Evolutionary conservation across 2,329 filamentous ascomycete species (phyloP).

Genomic region (Teratosphaeria pseudoeucalypti): DNA sequence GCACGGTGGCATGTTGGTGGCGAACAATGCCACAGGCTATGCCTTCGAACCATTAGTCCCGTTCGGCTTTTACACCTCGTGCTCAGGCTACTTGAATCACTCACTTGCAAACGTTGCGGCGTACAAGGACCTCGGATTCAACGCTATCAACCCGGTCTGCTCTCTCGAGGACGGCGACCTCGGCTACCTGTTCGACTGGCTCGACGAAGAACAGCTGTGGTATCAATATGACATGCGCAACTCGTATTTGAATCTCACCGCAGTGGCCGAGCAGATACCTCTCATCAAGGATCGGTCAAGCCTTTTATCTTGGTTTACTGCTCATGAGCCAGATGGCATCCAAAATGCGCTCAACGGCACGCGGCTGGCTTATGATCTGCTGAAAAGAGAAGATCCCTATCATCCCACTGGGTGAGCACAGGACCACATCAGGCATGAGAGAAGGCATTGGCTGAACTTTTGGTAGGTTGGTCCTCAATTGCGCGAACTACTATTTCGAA

Average conservation of each 20-base stretch:
- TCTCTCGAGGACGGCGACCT: conserved; percentile 33
- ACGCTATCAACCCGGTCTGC: conserved; percentile 36
- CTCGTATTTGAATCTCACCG: conserved; percentile 30
- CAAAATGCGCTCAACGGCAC: conserved; percentile 45
- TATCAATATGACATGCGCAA: conserved; percentile 39
- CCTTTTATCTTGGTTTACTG: conserved; percentile 40
- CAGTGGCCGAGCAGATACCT: conserved; percentile 29
- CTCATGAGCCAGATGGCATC: conserved; percentile 47
- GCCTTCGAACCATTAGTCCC: conserved; percentile 34
- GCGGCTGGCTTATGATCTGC: conserved; percentile 31
- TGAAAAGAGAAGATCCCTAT: conserved; percentile 47
- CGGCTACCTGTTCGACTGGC: conserved; percentile 30
- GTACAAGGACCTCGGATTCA: conserved; percentile 37
- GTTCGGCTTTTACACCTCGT: conserved; percentile 36
- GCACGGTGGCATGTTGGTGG: conserved; percentile 35
- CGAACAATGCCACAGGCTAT: conserved; percentile 24
- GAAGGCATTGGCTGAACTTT: not conserved
- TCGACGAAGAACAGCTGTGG: conserved; percentile 33
- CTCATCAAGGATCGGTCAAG: conserved; percentile 24
- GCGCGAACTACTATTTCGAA: conserved; percentile 50
- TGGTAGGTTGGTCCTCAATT: conserved; percentile 44
- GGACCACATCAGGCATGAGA: not conserved
- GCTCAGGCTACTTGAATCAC: conserved; percentile 24
- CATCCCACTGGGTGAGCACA: conserved; percentile 41
- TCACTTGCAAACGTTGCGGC: conserved; percentile 28